Base-by-base conservation (phyloP, 2,329 filamentous ascomycete species). In the Bretziella fagacearum region DNA sequence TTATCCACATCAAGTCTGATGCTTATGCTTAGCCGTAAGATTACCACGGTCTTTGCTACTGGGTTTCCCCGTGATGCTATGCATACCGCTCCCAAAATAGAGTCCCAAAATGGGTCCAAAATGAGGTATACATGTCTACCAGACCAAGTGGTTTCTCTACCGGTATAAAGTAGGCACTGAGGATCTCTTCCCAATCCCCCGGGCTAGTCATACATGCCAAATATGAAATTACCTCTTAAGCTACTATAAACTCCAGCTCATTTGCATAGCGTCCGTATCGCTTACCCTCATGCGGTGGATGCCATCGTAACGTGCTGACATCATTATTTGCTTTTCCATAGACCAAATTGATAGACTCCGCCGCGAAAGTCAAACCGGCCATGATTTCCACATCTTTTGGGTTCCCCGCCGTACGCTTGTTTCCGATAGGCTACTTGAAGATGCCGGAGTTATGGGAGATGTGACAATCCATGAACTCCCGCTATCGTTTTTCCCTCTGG, bases 331-430 rank as follows among this genome's bases (percentile, higher is more conserved):
- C 58, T 18, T 30, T 49, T 29, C 33, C 37, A 32, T 35, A 95
- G 89, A 84, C 55, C 86, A 96, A 67, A 86, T 96, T 56, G 89
- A 87, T 61, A 79, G 84, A 51, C 70, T 96, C 50, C 84, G 89
- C 56, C 81, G 81, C 57, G 85, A 91, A 62, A 87, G 82, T 59
- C 81, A 85, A 57, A 84, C 80, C 40, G 84, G 86, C 54, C 91
- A 98, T 72, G 89, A 98, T 56, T 94, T 96, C 60, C 89, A 87
- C 53, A 81, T 98, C 55, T 89, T 95, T 60, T 96, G 91, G 84
- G 83, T 93, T 35, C 89, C 93, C 4, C 78, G 91, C 49, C 81
- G 91, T 52, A 96, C 91, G 3, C 69, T 93, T 47, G 81, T 96
- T 47, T 91, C 85, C 55, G 86, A 96, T 60, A 80, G 86, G 59